A percentile compares a stretch with the other conserved stretches of the same genome.
Evolutionary conservation across 2,329 filamentous ascomycete genomes (phyloP).

Genomic region (Arthrinium phaeospermum): DNA sequence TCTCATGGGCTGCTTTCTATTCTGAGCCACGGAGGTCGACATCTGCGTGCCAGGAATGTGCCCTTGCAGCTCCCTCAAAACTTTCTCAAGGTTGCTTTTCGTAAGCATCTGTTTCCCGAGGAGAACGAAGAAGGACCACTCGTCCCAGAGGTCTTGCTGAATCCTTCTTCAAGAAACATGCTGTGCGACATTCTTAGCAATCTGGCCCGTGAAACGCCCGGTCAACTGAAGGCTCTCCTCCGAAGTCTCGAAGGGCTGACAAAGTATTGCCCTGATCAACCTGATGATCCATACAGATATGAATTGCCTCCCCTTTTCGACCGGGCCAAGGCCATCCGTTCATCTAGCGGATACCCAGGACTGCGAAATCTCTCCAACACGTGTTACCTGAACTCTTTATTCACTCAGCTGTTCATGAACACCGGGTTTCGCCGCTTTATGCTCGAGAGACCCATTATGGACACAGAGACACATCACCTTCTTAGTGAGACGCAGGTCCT

Average conservation of each 20-base stretch:
- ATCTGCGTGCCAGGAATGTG: slow-evolving; percentile 33
- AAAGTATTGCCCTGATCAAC: slow-evolving; percentile 51
- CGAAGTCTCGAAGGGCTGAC: slow-evolving; percentile 55
- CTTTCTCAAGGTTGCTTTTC: slow-evolving; percentile 60
- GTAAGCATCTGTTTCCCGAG: slow-evolving; percentile 69
- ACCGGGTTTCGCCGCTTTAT: slow-evolving; percentile 85
- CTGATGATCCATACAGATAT: slow-evolving; percentile 61
- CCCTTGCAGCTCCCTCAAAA: slow-evolving; percentile 28
- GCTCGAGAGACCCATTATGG: slow-evolving; percentile 64
- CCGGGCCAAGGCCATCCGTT: slow-evolving; percentile 70
- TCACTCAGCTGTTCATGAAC: slow-evolving; percentile 98
- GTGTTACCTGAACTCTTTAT: slow-evolving; percentile 93
- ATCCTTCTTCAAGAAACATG: slow-evolving; percentile 59
- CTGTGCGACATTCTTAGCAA: slow-evolving; percentile 65
- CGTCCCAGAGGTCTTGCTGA: slow-evolving; percentile 53
- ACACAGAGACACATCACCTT: slow-evolving; percentile 66
- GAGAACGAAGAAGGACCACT: slow-evolving; percentile 37
- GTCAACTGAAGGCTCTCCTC: slow-evolving; percentile 59
- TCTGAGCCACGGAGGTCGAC: slow-evolving; percentile 37
- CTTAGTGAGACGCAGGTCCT: slow-evolving; percentile 79
- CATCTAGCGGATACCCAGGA: slow-evolving; percentile 82
- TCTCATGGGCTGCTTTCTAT: slow-evolving; percentile 44
- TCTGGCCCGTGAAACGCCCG: slow-evolving; percentile 57
- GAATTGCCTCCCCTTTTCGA: slow-evolving; percentile 69
- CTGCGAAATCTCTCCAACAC: slow-evolving; percentile 93